Percentiles rank a stretch among this genome's conserved stretches.
Conservation (phyloP, 2,329 filamentous ascomycete genomes). For the Talaromyces sp. region DNA sequence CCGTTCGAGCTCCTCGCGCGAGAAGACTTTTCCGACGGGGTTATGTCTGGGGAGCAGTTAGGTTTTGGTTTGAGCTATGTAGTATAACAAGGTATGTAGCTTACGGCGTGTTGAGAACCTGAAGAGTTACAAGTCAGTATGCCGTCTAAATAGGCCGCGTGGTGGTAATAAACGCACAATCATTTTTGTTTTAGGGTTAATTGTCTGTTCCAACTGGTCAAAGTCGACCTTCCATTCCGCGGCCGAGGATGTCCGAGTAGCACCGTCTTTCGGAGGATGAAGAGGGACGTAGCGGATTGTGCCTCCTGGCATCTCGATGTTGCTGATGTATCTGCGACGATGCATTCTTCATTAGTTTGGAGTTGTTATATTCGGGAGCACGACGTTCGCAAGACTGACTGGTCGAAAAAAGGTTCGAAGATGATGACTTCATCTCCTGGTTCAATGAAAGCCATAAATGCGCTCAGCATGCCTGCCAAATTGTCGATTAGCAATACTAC, state of each 20-base stretch:
- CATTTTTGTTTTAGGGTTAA: slow-evolving; percentile 90
- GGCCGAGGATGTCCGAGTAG: slow-evolving; percentile 72
- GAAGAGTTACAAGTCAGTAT: slow-evolving; percentile 1
- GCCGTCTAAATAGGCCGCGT: not conserved
- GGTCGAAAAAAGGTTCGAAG: slow-evolving; percentile 98
- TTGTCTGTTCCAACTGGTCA: slow-evolving; percentile 69
- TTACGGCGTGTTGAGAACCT: slow-evolving; percentile 48
- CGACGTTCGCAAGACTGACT: slow-evolving; percentile 54
- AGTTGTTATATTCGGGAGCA: not conserved
- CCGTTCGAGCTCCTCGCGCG: slow-evolving; percentile 69
- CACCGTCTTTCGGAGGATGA: slow-evolving; percentile 77
- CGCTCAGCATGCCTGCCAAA: slow-evolving; percentile 72
- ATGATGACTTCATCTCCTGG: slow-evolving; percentile 93
- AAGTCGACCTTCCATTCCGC: slow-evolving; percentile 86
- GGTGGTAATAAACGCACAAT: slow-evolving; percentile 61
- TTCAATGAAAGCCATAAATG: slow-evolving; percentile 97
- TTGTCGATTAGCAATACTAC: not conserved
- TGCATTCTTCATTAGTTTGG: not conserved
- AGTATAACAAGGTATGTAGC: slow-evolving; percentile 10
- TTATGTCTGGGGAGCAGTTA: slow-evolving; percentile 57
- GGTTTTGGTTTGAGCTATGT: not conserved
- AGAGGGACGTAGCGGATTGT: slow-evolving; percentile 94
- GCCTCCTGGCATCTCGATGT: slow-evolving; percentile 97
- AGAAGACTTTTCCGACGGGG: slow-evolving; percentile 93
- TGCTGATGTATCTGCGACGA: slow-evolving; percentile 70